Evolutionary conservation across 495 filamentous ascomycete species (phyloP).

Genomic region (Glarea lozoyensis): DNA sequence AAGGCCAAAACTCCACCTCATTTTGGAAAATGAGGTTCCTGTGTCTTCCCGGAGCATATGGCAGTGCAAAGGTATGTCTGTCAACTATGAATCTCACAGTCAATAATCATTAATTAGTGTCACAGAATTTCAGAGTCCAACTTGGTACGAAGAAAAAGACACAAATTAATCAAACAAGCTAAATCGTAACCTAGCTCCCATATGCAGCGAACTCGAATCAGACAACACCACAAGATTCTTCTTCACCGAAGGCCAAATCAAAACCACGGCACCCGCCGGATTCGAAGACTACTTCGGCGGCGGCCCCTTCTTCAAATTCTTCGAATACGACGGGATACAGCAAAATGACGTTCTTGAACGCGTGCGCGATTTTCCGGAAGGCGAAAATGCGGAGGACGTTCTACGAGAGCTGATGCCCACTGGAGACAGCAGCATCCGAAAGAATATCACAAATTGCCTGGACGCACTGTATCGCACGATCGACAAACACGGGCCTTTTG

Average conservation of each 20-base stretch:
- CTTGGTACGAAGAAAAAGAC: constrained; percentile 23
- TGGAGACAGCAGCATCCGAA: constrained; percentile 16
- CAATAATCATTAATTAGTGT: neutral
- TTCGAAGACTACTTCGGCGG: constrained; percentile 45
- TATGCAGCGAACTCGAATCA: constrained; percentile 35
- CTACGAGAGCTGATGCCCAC: constrained; percentile 31
- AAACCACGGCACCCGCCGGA: constrained; percentile 34
- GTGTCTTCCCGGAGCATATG: constrained; percentile 29
- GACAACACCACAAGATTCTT: constrained; percentile 34
- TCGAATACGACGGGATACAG: constrained; percentile 34
- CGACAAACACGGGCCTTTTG: constrained; percentile 32
- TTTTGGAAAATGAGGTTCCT: constrained; percentile 21
- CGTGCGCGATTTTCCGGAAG: constrained; percentile 39
- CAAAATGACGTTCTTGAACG: constrained; percentile 38
- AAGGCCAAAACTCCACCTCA: too few relatives aligned
- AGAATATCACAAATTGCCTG: constrained; percentile 23
- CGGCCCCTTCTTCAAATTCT: constrained; percentile 42
- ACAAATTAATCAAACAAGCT: neutral
- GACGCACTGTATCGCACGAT: constrained; percentile 25
- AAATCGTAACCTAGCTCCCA: constrained; percentile 20
- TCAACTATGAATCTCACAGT: neutral
- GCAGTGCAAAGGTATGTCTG: constrained; percentile 30
- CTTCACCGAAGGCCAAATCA: constrained; percentile 37
- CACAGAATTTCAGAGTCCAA: constrained; percentile 44
- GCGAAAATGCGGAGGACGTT: constrained; percentile 38